A percentile compares a stretch with the other conserved stretches of the same genome.
These are phyloP conservation scores for Penicillium sp. DNA, from an alignment of 2,329 filamentous ascomycete species.

Conservation along the genomic window DNA sequence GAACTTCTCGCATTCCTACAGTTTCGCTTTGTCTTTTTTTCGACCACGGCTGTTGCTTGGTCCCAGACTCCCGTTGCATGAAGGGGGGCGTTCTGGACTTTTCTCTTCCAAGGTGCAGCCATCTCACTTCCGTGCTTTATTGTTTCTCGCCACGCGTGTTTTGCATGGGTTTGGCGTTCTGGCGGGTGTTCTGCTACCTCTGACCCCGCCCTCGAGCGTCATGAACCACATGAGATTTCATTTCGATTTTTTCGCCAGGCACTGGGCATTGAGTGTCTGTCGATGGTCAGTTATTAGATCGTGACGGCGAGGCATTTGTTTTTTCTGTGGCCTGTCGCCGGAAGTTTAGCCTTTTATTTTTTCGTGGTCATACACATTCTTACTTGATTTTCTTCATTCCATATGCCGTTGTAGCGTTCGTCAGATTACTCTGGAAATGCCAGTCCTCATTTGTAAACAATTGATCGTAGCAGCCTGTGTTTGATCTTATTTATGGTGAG, in stretches of 20 bases:
- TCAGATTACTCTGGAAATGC: too few relatives aligned
- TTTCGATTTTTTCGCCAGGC: neutral
- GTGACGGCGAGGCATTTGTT: neutral
- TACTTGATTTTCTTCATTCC: neutral
- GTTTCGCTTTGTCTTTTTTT: neutral
- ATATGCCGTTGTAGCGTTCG: neutral
- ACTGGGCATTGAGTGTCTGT: neutral
- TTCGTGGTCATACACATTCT: neutral
- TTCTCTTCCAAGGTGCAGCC: neutral
- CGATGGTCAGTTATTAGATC: neutral
- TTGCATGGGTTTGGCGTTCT: slow-evolving; percentile 22
- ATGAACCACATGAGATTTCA: slow-evolving; percentile 5
- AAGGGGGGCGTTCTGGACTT: slow-evolving; percentile 1
- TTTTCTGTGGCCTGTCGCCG: neutral
- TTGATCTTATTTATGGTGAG: too few relatives aligned
- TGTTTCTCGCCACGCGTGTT: slow-evolving; percentile 4
- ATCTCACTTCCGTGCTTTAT: slow-evolving; percentile 1
- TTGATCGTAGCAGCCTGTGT: too few relatives aligned
- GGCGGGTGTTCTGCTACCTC: slow-evolving; percentile 9
- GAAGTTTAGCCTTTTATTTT: neutral
- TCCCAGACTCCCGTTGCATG: slow-evolving; percentile 6
- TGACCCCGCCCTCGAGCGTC: slow-evolving; percentile 4
- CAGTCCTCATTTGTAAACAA: too few relatives aligned
- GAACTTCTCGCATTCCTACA: neutral
- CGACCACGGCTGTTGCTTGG: neutral